Percentiles rank a stretch among this genome's conserved stretches.
These are phyloP conservation scores for Botrytis fabae DNA, from an alignment of 2,329 filamentous ascomycete species.

Conservation along the genomic window DNA sequence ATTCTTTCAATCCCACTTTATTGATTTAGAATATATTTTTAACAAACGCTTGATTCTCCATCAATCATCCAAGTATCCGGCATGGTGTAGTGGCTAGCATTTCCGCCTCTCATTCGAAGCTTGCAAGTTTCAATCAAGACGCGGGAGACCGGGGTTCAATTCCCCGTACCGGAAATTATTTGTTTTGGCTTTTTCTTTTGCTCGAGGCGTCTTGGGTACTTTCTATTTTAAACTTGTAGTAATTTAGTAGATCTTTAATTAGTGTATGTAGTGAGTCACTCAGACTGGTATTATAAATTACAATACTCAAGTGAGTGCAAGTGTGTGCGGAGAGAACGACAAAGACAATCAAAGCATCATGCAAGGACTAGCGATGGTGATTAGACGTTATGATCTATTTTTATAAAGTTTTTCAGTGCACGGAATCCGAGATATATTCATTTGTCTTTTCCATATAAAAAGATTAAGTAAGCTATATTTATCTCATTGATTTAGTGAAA, in stretches of 20 bases:
- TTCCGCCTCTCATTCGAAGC: slow-evolving; percentile 10
- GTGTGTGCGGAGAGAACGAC: not conserved
- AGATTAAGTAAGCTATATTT: too few relatives aligned
- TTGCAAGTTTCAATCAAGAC: not conserved
- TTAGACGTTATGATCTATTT: not conserved
- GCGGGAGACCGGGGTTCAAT: slow-evolving; percentile 11
- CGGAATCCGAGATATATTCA: not conserved
- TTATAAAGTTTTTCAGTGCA: not conserved
- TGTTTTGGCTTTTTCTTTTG: not conserved
- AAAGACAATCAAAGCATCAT: not conserved
- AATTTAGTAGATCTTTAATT: not conserved
- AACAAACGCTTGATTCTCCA: rapidly evolving
- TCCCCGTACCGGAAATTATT: not conserved
- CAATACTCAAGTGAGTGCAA: not conserved
- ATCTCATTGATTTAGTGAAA: not conserved
- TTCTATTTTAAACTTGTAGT: not conserved
- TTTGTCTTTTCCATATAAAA: too few relatives aligned
- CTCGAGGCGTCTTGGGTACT: not conserved
- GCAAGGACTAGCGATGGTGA: not conserved
- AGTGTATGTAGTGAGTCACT: not conserved
- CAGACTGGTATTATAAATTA: too few relatives aligned
- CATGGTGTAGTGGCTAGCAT: slow-evolving; percentile 13
- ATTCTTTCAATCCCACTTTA: not conserved
- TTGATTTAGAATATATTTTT: not conserved
- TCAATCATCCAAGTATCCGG: not conserved